phyloP scores from a whole-genome alignment of 331 rosid genomes.

The Malus hybrid region DNA sequence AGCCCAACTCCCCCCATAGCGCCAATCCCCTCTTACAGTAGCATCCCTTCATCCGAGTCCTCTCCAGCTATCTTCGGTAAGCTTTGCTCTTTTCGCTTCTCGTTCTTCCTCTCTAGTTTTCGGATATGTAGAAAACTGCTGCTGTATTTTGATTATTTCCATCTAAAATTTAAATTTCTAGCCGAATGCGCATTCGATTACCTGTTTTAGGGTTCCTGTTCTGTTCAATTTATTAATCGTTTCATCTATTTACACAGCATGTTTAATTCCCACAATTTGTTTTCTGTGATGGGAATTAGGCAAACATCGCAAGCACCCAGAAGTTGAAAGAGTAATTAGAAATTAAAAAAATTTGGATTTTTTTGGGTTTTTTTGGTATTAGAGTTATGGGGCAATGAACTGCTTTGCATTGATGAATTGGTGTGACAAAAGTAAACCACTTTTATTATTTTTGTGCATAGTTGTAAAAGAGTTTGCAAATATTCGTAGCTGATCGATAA shows the following conservation, averaged over 20 bases:
- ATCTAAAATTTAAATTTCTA: not conserved
- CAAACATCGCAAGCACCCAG: too few species aligned
- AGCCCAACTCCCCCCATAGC: too few species aligned
- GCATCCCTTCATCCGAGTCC: not conserved
- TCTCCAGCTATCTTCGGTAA: not conserved
- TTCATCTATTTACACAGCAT: not conserved
- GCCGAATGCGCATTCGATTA: not conserved
- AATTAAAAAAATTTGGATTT: too few species aligned
- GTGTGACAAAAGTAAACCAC: not conserved
- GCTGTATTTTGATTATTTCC: not conserved
- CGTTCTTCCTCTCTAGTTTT: too few species aligned
- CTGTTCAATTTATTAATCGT: not conserved
- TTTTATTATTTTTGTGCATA: not conserved
- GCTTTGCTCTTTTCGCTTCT: too few species aligned
- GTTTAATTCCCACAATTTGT: not conserved
- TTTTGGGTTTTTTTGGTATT: too few species aligned
- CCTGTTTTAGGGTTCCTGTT: not conserved
- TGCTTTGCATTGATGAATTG: conserved; percentile 37
- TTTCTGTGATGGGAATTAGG: too few species aligned
- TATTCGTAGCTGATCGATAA: not conserved
- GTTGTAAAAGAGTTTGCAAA: not conserved
- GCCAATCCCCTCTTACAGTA: not conserved
- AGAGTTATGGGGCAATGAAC: conserved; percentile 32
- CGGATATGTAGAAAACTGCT: too few species aligned
- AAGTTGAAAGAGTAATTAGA: too few species aligned